Evolutionary conservation across 1,284 basidiomycete species (phyloP), one percentile per base, ranked within the genome.

Genomic region (Phaffia rhodozyma): DNA sequence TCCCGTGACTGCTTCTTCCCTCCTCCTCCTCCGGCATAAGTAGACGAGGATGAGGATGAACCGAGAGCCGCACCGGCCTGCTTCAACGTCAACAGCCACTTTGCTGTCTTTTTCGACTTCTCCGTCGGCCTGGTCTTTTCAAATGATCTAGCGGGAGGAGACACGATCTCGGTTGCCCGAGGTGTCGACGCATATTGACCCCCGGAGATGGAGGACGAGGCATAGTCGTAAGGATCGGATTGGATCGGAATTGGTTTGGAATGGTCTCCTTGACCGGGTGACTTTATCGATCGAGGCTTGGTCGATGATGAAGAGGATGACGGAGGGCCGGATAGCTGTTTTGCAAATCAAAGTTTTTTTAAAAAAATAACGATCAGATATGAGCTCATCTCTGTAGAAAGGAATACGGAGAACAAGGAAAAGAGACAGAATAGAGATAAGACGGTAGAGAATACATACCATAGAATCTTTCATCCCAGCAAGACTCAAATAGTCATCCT

Each of bases 71-170:
- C n/a, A 29, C 52, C 48, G 13, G 63, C 63, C 32, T 53, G 38
- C 34, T 57, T 60, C 49, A 65, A 27, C 1, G 63, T 53, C 59
- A 59, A 65, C 3, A 65, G 58, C 63, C 63, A 65, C 56, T 58
- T 58, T 49, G 55, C 52, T 53, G 38, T 38, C 34, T 51, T 25
- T 54, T 63, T 58, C 9, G 58, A 52, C 38, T 60, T 60, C 13
- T 55, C 47, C 27, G 23, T 11, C 9, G 52, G 6, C n/a, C 30
- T 23, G 55, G 27, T 43, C 13, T 43, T 43, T 16, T 43, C 38
- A 43, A 43, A 49, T 9, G 32, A 49, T 16, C 47, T 49, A 9
- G n/a, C 25, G 9, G 47, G 18, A n/a, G 57, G 32, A 16, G 23
- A 21, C 2, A 29, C 23, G 30, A 58, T 58, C 16, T 43, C 38